Conservation (phyloP, 495 filamentous ascomycete species). For the Zalerion maritima region DNA sequence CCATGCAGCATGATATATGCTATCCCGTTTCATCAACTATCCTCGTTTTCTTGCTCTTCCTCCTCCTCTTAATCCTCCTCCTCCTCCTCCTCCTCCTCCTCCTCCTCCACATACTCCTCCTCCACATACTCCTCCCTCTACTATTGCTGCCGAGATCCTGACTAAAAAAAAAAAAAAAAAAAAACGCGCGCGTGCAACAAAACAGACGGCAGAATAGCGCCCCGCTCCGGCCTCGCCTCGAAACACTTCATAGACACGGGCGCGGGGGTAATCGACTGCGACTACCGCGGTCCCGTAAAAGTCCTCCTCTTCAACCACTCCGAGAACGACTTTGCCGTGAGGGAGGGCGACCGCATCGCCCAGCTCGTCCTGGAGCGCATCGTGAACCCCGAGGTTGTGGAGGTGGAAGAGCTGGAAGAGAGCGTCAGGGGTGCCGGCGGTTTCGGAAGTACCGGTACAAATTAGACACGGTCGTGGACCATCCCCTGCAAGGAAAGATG, state of each 20-base stretch:
- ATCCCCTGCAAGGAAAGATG: too few relatives aligned
- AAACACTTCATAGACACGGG: slow-evolving; percentile 93
- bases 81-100: slow-evolving; percentile 1
- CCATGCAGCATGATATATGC: too few relatives aligned
- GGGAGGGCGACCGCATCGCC: slow-evolving; percentile 76
- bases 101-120: not conserved
- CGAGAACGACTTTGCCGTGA: slow-evolving; percentile 67
- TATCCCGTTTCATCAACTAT: slow-evolving; percentile 1
- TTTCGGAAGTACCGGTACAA: slow-evolving; percentile 78
- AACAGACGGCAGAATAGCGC: slow-evolving; percentile 82
- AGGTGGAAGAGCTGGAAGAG: slow-evolving; percentile 78
- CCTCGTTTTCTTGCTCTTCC: not conserved
- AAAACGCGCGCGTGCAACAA: slow-evolving; percentile 2
- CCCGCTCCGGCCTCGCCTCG: slow-evolving; percentile 76
- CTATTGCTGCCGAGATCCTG: not conserved
- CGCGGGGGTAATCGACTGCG: slow-evolving; percentile 92
- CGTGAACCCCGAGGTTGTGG: slow-evolving; percentile 74
- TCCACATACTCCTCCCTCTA: not conserved
- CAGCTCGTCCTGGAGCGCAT: slow-evolving; percentile 92
- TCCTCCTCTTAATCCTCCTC: not conserved
- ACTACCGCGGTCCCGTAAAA: slow-evolving; percentile 89
- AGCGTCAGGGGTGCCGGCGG: slow-evolving; percentile 82
- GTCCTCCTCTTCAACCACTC: slow-evolving; percentile 87
- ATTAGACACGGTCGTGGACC: too few relatives aligned
- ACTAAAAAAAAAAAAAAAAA: not conserved